Conservation (phyloP, 106 monocot genomes). For the Apostasia shenzhenica region DNA sequence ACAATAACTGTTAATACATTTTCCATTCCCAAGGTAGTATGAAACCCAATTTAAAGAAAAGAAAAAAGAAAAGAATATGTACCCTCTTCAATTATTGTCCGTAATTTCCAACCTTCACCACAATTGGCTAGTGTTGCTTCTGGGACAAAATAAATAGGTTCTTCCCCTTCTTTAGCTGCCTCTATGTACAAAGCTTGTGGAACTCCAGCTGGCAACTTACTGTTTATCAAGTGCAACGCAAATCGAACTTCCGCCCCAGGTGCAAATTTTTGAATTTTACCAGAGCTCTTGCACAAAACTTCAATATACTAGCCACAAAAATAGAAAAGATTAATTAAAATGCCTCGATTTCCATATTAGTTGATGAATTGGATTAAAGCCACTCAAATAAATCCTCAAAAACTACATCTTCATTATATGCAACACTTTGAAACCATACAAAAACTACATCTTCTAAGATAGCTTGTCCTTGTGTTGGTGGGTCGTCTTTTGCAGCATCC, state of each 20-base stretch:
- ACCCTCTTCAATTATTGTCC: conserved; percentile 53
- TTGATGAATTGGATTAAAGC: too few species aligned
- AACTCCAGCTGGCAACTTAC: conserved; percentile 19
- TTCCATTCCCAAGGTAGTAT: too few species aligned
- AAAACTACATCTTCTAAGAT: too few species aligned
- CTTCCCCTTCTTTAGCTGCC: conserved; percentile 82
- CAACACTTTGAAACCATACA: too few species aligned
- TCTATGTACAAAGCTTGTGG: conserved; percentile 56
- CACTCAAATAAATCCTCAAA: too few species aligned
- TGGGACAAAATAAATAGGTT: conserved; percentile 77
- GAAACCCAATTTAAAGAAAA: too few species aligned
- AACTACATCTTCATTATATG: too few species aligned
- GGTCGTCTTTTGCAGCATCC: too few species aligned
- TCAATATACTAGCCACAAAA: conserved; percentile 53
- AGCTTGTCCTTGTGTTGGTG: too few species aligned
- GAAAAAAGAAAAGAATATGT: neutral
- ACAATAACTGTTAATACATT: too few species aligned
- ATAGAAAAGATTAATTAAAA: too few species aligned
- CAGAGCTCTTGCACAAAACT: conserved; percentile 62
- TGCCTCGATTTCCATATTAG: too few species aligned
- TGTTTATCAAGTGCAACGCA: conserved; percentile 52
- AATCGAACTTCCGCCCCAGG: conserved; percentile 63
- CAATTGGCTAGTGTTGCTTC: conserved; percentile 61
- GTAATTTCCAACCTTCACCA: conserved; percentile 75
- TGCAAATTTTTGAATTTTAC: conserved; percentile 70